Evolutionary conservation across 2,329 filamentous ascomycete species (phyloP), one percentile per base, ranked within the genome.

Genomic region (Claviceps sp.): DNA sequence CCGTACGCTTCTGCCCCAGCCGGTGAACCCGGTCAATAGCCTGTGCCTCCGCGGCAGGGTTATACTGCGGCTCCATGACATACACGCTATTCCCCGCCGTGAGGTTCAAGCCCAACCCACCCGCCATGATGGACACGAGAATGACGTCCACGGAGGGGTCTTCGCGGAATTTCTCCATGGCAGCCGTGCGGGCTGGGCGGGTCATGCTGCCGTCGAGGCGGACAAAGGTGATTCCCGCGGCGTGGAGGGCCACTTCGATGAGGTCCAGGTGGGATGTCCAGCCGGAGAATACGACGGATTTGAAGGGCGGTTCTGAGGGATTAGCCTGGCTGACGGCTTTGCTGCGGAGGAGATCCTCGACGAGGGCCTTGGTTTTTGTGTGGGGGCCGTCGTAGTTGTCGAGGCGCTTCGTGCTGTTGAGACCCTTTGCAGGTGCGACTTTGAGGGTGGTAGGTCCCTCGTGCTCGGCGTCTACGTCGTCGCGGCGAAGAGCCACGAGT

Each of bases 11-110:
- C 72, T 98, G 93, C 0, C 93, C 90, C 1, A 96, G 73, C 18
- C 90, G 83, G 65, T 95, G 90, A 5, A 98, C 88, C 34, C 93
- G 87, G 65, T 97, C 93, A 7, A 97, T 78, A 2, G 93, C 93
- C 69, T 98, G 93, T 5, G 89, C 87, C 67, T 98, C 91, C 0
- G 90, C 89, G 0, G 89, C 90, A 0, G 93, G 93, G 62, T 98
- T 98, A 72, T 91, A 98, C 63, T 96, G 90, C 5, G 93, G 93
- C 65, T 98, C 93, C 91, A 98, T 97, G 61, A 97, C 86, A 65
- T 93, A 97, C 14, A 94, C 91, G 52, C 80, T 85, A 63, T 83
- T 93, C 36, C 85, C 91, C 0, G 87, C 76, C 0, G 90, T 96
- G 51, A 97, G 72, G 63, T 97, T 97, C 41, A 97, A 81, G 14